A percentile compares a stretch with the other conserved stretches of the same genome.
phyloP scores from a whole-genome alignment of 2,329 filamentous ascomycete species.

The Rugonectria rugulosa region DNA sequence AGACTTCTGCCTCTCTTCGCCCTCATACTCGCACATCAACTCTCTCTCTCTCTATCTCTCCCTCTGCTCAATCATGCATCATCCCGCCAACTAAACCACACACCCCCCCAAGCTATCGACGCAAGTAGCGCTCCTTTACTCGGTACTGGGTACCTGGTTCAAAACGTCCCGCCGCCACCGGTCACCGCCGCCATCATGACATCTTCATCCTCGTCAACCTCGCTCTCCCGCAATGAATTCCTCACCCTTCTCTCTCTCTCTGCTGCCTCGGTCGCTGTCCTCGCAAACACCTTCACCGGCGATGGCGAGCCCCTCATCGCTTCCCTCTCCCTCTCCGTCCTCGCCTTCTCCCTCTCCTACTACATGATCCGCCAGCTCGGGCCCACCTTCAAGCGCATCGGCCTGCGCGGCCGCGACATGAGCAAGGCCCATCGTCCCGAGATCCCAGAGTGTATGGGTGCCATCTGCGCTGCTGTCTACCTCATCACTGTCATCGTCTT shows the following conservation, averaged over 20 bases:
- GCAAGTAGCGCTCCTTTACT: neutral
- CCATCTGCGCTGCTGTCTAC: conserved; percentile 91
- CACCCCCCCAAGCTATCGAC: neutral
- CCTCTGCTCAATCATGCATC: conserved; percentile 2
- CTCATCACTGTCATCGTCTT: conserved; percentile 88
- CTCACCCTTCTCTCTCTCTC: conserved; percentile 67
- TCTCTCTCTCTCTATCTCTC: neutral
- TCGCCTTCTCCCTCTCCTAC: conserved; percentile 84
- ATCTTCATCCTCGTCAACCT: conserved; percentile 39
- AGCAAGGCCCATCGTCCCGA: conserved; percentile 74
- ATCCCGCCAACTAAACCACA: neutral
- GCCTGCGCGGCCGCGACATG: conserved; percentile 89
- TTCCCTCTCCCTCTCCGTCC: conserved; percentile 83
- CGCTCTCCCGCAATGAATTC: conserved; percentile 62
- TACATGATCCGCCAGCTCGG: conserved; percentile 94
- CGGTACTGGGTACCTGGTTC: no score
- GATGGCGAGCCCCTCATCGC: conserved; percentile 91
- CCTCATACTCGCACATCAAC: no score
- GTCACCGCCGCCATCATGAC: conserved; percentile 39
- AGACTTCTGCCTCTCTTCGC: neutral
- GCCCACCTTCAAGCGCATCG: conserved; percentile 84
- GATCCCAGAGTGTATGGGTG: conserved; percentile 96
- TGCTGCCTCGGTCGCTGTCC: conserved; percentile 73
- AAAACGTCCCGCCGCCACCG: no score
- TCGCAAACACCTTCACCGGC: conserved; percentile 81